Conservation (phyloP, 1,139 yeast species). For the Pneumocystis murina region DNA sequence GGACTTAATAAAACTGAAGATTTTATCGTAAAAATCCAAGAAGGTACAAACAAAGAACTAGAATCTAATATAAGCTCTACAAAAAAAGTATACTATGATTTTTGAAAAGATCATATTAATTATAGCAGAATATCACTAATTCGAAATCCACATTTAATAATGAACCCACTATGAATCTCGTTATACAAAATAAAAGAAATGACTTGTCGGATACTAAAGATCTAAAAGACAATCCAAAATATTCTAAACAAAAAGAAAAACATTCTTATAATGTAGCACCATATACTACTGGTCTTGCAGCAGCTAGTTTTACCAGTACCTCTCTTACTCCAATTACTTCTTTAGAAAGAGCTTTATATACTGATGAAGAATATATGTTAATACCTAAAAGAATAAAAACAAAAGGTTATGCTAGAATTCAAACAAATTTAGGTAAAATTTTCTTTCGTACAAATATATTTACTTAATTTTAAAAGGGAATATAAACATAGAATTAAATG, state of each 20-base stretch:
- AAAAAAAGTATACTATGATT: not conserved
- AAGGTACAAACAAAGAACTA: not conserved
- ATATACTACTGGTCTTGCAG: conserved; percentile 23
- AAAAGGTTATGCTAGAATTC: conserved; percentile 25
- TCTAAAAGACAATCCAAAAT: conserved; percentile 3
- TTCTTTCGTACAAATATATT: not conserved
- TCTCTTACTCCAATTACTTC: conserved; percentile 21
- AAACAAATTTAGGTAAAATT: conserved; percentile 22
- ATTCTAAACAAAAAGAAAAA: not conserved
- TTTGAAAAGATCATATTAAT: not conserved
- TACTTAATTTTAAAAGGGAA: conserved; percentile 3
- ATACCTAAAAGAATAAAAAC: conserved; percentile 21
- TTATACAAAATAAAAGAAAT: not conserved
- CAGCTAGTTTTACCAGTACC: conserved; percentile 25
- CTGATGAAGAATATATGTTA: conserved; percentile 20
- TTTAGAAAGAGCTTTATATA: conserved; percentile 16
- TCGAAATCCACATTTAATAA: not conserved
- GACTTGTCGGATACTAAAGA: not conserved
- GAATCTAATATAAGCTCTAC: conserved; percentile 5
- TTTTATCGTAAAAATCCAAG: not conserved
- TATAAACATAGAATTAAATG: conserved; percentile 25
- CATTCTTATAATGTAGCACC: conserved; percentile 13
- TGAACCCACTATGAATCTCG: not conserved
- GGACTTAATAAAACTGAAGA: not conserved
- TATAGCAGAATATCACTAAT: conserved; percentile 1